phyloP scores from a whole-genome alignment of 2,329 filamentous ascomycete genomes.

The Arthroderma sp. region DNA sequence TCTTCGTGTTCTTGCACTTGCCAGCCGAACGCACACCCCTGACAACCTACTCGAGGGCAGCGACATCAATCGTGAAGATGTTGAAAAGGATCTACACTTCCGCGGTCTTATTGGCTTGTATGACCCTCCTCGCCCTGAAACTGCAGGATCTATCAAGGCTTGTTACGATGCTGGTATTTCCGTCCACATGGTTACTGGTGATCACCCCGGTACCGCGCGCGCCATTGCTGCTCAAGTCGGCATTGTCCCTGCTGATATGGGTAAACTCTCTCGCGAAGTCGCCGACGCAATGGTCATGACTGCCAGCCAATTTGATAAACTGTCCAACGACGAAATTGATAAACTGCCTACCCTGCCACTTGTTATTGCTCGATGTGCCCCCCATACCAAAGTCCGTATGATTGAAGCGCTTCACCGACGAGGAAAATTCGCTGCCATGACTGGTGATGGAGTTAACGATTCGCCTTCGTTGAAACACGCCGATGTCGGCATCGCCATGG shows the following conservation, averaged over 20 bases:
- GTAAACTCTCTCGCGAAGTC: constrained; percentile 47
- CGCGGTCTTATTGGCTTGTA: constrained; percentile 77
- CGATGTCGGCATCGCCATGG: constrained; percentile 84
- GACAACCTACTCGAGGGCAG: constrained; percentile 20
- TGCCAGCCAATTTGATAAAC: constrained; percentile 63
- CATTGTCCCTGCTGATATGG: constrained; percentile 54
- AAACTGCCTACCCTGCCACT: constrained; percentile 40
- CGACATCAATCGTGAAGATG: constrained; percentile 41
- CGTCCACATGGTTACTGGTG: constrained; percentile 75
- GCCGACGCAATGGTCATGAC: constrained; percentile 60
- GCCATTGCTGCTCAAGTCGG: constrained; percentile 69
- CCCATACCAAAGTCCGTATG: constrained; percentile 67
- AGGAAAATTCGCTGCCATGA: constrained; percentile 69
- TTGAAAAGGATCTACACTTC: constrained; percentile 58
- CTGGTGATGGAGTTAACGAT: constrained; percentile 80
- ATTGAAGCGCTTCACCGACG: constrained; percentile 50
- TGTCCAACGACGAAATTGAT: constrained; percentile 62
- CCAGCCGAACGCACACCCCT: constrained; percentile 32
- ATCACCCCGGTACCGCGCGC: constrained; percentile 64
- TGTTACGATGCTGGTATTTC: constrained; percentile 62
- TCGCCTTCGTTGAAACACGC: constrained; percentile 67
- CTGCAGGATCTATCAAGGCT: constrained; percentile 55
- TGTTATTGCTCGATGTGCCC: constrained; percentile 47
- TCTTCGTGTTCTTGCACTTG: constrained; percentile 56
- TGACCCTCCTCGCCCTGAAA: constrained; percentile 72